phyloP scores from a whole-genome alignment of 2,329 filamentous ascomycete genomes.

The Fusarium penzigii region DNA sequence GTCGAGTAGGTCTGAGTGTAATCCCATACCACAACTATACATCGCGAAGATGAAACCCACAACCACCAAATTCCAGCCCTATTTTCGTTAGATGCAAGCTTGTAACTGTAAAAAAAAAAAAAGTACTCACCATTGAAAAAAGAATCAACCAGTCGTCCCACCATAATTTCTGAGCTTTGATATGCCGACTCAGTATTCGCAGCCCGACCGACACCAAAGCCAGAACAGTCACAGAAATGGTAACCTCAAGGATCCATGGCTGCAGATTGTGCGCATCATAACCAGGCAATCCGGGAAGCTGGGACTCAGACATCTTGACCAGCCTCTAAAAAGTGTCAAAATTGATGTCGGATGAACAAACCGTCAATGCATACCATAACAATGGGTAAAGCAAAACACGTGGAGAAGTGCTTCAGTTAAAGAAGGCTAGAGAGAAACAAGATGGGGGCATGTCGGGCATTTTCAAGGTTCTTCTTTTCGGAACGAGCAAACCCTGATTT shows the following conservation, averaged over 20 bases:
- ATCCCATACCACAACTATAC: conserved; percentile 47
- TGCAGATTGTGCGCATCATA: conserved; percentile 36
- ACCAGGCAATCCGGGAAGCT: conserved; percentile 25
- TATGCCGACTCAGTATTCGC: conserved; percentile 42
- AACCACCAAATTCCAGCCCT: conserved; percentile 45
- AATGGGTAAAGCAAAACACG: too few relatives aligned
- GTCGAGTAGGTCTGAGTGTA: conserved; percentile 44
- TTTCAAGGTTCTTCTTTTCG: too few relatives aligned
- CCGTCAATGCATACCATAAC: too few relatives aligned
- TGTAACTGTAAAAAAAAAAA: neutral
- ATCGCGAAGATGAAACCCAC: conserved; percentile 51
- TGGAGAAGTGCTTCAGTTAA: too few relatives aligned
- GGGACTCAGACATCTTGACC: conserved; percentile 17
- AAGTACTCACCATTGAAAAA: conserved; percentile 46
- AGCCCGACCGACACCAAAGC: conserved; percentile 41
- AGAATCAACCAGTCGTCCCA: conserved; percentile 54
- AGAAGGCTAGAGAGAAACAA: too few relatives aligned
- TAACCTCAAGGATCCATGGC: conserved; percentile 44
- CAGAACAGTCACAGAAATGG: conserved; percentile 43
- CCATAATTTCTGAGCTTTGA: conserved; percentile 47
- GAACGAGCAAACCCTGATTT: too few relatives aligned
- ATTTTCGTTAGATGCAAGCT: conserved; percentile 1
- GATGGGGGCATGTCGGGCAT: too few relatives aligned
- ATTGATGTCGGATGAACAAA: neutral
- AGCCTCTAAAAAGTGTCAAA: neutral